phyloP scores from a whole-genome alignment of 345 rosid genomes.

The Gynandropsis gynandra region DNA sequence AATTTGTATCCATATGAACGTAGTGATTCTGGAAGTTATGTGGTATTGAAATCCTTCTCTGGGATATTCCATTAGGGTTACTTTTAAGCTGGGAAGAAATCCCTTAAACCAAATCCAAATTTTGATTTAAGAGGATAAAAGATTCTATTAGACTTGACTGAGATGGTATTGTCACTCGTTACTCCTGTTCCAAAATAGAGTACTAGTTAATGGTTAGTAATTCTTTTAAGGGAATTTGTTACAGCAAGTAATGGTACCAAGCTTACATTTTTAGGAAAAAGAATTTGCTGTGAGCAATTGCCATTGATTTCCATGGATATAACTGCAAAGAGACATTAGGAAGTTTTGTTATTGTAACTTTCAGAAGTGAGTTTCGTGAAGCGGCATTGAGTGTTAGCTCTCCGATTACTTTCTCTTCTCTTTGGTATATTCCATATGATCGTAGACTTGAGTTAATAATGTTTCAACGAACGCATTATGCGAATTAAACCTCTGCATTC shows the following conservation, averaged over 20 bases:
- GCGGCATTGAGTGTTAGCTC: not conserved
- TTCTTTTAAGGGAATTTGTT: too few species aligned
- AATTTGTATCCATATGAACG: not conserved
- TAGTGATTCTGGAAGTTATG: not conserved
- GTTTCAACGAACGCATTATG: too few species aligned
- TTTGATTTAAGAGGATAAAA: not conserved
- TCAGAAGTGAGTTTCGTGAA: not conserved
- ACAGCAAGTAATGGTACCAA: not conserved
- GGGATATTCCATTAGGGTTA: too few species aligned
- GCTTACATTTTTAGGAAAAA: not conserved
- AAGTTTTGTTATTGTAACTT: constrained; percentile 2
- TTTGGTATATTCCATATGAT: not conserved
- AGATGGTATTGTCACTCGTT: not conserved
- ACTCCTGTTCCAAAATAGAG: not conserved
- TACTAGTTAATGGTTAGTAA: too few species aligned
- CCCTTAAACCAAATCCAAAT: not conserved
- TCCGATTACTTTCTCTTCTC: not conserved
- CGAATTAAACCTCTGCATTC: too few species aligned
- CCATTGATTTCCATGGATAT: not conserved
- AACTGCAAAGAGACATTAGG: not conserved
- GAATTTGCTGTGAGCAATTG: not conserved
- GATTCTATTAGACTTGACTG: not conserved
- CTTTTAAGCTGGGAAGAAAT: too few species aligned
- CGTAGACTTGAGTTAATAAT: not conserved
- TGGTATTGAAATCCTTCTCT: too few species aligned